Conservation (phyloP, 352 stramenopile genomes). For the Globisporangium nagaii region DNA sequence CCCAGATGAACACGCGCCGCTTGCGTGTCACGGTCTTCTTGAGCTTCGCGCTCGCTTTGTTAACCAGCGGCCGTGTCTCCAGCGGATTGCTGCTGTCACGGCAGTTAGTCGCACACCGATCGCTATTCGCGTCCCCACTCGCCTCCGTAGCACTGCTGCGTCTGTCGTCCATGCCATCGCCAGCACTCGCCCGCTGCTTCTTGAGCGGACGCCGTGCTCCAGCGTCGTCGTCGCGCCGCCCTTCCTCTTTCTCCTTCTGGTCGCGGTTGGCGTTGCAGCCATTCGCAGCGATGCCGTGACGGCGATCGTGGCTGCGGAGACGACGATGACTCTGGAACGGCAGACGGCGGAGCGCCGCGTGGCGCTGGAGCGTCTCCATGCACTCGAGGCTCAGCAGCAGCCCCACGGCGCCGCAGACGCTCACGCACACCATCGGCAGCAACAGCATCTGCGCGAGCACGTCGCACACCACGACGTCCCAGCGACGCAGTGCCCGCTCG, state of each 20-base stretch:
- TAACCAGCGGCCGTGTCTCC: background rate
- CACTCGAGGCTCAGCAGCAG: constrained; percentile 51
- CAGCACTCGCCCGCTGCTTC: constrained; percentile 21
- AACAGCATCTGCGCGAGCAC: constrained; percentile 48
- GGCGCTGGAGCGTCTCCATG: constrained; percentile 44
- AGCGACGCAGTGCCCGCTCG: constrained; percentile 1
- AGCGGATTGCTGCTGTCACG: background rate
- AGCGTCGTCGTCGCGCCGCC: constrained; percentile 11
- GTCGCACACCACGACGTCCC: constrained; percentile 21
- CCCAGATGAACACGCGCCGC: constrained; percentile 73
- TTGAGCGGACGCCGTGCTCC: constrained; percentile 27
- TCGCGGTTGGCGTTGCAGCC: background rate
- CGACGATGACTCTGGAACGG: background rate
- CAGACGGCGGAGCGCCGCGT: background rate
- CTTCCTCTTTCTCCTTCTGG: background rate
- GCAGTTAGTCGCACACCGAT: background rate
- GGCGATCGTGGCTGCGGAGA: background rate
- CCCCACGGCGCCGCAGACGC: constrained; percentile 51
- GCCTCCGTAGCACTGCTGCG: background rate
- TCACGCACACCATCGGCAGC: constrained; percentile 56
- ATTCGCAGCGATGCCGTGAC: background rate
- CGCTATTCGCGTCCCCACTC: background rate
- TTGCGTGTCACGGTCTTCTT: background rate
- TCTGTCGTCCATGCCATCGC: background rate
- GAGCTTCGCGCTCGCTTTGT: background rate